Conservation (phyloP, 2,329 filamentous ascomycete genomes). For the Ophiostoma quercus region DNA sequence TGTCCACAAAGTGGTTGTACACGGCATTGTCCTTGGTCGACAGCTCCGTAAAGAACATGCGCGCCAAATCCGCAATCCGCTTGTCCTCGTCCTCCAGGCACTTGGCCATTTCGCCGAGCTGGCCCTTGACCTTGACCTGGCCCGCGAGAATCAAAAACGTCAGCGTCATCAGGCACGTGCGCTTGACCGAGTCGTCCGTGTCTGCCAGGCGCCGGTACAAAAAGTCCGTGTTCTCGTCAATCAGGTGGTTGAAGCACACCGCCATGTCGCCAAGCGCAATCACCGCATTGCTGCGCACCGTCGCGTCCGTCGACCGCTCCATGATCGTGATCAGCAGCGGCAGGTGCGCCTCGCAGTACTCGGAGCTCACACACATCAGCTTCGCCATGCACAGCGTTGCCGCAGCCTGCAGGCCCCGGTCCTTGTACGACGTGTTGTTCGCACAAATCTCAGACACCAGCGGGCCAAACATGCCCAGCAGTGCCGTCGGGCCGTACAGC, state of each 20-base stretch:
- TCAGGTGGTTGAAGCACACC: constrained; percentile 97
- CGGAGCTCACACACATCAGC: constrained; percentile 95
- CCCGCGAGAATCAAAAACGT: constrained; percentile 96
- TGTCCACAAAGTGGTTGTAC: constrained; percentile 99
- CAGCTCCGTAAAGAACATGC: constrained; percentile 98
- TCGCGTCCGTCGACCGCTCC: constrained; percentile 86
- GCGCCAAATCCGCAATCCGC: constrained; percentile 83
- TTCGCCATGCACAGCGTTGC: constrained; percentile 94
- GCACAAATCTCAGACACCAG: constrained; percentile 89
- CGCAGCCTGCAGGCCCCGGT: constrained; percentile 84
- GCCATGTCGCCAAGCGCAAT: constrained; percentile 98
- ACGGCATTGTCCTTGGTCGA: constrained; percentile 98
- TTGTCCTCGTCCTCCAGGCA: constrained; percentile 96
- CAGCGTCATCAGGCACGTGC: constrained; percentile 95
- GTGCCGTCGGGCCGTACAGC: constrained; percentile 72
- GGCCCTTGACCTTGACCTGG: constrained; percentile 98
- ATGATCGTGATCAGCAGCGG: constrained; percentile 95
- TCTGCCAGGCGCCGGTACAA: constrained; percentile 91
- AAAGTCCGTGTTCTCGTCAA: constrained; percentile 99
- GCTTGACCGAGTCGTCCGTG: constrained; percentile 80
- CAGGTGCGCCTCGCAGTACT: constrained; percentile 92
- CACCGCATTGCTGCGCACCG: constrained; percentile 90
- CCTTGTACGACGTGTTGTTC: constrained; percentile 87
- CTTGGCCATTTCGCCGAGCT: constrained; percentile 98
- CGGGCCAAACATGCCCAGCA: constrained; percentile 86